A percentile compares a stretch with the other conserved stretches of the same genome.
Evolutionary conservation across 306 rosid species (phyloP).

Genomic region (Cucurbita pepo): DNA sequence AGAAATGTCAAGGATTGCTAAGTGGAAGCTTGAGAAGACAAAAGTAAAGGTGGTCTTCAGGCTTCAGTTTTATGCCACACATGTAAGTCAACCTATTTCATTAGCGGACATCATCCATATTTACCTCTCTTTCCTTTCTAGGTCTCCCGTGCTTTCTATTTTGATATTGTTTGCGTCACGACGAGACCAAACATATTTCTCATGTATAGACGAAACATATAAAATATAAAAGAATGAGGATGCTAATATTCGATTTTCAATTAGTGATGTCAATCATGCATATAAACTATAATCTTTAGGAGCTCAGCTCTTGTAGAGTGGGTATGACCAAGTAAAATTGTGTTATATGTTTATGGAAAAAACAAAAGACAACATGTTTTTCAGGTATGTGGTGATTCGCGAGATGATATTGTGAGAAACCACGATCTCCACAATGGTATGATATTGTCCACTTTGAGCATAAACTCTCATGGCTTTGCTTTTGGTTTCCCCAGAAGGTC

Average conservation of each 20-base stretch:
- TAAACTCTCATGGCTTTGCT: too few relatives aligned
- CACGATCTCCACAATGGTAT: too few relatives aligned
- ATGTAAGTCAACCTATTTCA: slow-evolving; percentile 41
- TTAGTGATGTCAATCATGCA: background rate
- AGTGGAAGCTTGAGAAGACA: slow-evolving; percentile 94
- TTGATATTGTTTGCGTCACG: background rate
- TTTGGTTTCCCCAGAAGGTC: too few relatives aligned
- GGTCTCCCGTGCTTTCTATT: background rate
- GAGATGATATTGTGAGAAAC: background rate
- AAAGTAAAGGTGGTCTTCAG: slow-evolving; percentile 98
- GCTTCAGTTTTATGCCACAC: slow-evolving; percentile 90
- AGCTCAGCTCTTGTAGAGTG: background rate
- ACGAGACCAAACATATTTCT: background rate
- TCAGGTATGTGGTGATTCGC: background rate
- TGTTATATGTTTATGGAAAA: background rate
- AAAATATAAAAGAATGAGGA: background rate
- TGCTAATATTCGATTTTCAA: background rate
- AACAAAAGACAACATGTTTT: background rate
- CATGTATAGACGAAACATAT: background rate
- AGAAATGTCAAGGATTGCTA: slow-evolving; percentile 77
- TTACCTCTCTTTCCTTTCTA: background rate
- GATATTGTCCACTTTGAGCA: too few relatives aligned
- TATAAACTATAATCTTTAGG: background rate
- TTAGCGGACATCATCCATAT: background rate
- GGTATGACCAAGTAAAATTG: background rate